Conservation (phyloP, 768 basidiomycete genomes). For the Boletus rufocinnamomeus region DNA sequence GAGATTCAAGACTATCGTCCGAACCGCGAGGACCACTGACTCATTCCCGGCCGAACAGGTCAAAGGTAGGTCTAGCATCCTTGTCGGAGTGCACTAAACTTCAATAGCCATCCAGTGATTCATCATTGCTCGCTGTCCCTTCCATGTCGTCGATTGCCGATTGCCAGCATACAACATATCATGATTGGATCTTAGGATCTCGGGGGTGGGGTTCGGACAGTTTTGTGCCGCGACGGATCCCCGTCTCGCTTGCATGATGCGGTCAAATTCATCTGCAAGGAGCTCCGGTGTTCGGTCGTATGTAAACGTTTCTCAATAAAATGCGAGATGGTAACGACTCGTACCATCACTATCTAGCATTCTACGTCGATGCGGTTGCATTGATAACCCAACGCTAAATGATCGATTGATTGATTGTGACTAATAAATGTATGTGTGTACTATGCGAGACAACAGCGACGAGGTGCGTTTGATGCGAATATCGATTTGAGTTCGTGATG, state of each 20-base stretch:
- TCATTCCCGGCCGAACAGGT: too few species aligned
- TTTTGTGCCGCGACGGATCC: background rate
- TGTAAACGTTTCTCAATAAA: background rate
- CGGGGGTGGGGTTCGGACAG: background rate
- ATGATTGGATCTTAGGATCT: too few species aligned
- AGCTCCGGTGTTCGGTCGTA: background rate
- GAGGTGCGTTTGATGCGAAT: conserved; percentile 11
- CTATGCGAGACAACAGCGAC: conserved; percentile 19
- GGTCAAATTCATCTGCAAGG: background rate
- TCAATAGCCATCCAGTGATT: too few species aligned
- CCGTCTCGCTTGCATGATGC: background rate
- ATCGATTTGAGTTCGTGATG: background rate
- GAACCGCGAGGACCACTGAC: too few species aligned
- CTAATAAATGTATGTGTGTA: conserved; percentile 21
- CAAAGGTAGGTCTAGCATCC: too few species aligned
- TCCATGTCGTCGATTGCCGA: background rate
- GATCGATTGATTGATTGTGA: conserved; percentile 18
- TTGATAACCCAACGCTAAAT: conserved; percentile 19
- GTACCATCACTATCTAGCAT: conserved; percentile 11
- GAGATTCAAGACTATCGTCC: too few species aligned
- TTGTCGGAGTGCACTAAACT: too few species aligned
- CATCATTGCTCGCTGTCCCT: too few species aligned
- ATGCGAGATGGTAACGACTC: background rate
- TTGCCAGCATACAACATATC: too few species aligned
- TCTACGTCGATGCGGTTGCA: conserved; percentile 4